Percentiles rank a stretch among this genome's conserved stretches.
phyloP scores from a whole-genome alignment of 108 stramenopile species.

The Schizochytrium sp. region DNA sequence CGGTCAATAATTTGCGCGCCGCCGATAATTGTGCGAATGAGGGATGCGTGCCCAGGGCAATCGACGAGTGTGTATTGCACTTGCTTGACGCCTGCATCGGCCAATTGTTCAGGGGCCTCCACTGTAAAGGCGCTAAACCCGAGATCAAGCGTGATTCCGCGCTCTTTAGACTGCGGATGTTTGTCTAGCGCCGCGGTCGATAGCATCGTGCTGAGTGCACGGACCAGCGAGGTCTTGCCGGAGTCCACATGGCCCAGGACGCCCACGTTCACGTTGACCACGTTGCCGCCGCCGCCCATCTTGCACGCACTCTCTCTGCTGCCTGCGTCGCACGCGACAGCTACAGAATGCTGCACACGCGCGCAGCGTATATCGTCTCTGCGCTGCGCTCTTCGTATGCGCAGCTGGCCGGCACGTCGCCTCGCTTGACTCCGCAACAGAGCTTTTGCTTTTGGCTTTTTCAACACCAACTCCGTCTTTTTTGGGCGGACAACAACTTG shows the following conservation, averaged over 20 bases:
- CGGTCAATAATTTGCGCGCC: constrained; percentile 89
- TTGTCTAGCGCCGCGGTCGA: constrained; percentile 96
- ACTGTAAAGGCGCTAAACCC: constrained; percentile 87
- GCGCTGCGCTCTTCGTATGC: too few species aligned
- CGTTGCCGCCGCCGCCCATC: too few species aligned
- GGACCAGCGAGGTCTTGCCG: constrained; percentile 92
- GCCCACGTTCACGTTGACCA: constrained; percentile 90
- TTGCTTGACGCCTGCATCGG: neutral
- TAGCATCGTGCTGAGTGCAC: constrained; percentile 77
- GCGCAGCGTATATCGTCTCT: too few species aligned
- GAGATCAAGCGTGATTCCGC: constrained; percentile 95
- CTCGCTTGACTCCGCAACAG: too few species aligned
- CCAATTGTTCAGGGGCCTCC: neutral
- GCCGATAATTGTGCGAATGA: constrained; percentile 96
- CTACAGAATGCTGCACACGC: too few species aligned
- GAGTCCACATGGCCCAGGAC: constrained; percentile 94
- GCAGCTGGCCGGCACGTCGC: too few species aligned
- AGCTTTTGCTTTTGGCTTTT: too few species aligned
- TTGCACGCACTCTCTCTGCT: too few species aligned
- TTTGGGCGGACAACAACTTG: too few species aligned
- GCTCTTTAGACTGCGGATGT: constrained; percentile 76
- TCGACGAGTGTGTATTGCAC: constrained; percentile 84
- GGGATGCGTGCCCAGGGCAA: constrained; percentile 93
- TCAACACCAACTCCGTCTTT: too few species aligned
- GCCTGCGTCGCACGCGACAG: too few species aligned